Conservation (phyloP, 805 yeast genomes). For the Schizosaccharomyces cryophilus region DNA sequence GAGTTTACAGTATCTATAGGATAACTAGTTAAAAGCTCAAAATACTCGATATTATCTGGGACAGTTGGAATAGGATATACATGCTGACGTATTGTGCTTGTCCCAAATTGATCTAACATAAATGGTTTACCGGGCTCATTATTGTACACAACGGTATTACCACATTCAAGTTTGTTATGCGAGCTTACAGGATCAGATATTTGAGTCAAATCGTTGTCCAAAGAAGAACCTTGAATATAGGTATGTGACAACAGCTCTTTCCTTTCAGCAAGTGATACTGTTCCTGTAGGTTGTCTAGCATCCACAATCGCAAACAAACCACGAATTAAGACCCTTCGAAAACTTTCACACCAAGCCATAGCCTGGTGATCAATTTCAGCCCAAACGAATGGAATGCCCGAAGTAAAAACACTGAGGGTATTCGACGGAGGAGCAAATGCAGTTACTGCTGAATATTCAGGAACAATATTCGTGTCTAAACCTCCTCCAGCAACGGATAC, state of each 20-base stretch:
- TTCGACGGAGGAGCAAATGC: slow-evolving; percentile 46
- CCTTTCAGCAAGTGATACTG: slow-evolving; percentile 28
- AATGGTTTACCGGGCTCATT: background rate
- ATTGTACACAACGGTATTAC: background rate
- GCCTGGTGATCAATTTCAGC: slow-evolving; percentile 86
- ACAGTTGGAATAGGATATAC: background rate
- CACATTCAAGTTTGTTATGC: background rate
- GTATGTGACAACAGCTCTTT: slow-evolving; percentile 26
- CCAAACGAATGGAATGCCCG: slow-evolving; percentile 81
- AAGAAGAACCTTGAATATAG: background rate
- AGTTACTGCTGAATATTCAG: slow-evolving; percentile 61
- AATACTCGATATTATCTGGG: background rate
- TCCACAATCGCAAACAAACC: slow-evolving; percentile 39
- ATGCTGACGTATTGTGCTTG: background rate
- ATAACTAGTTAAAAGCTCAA: background rate
- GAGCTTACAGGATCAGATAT: background rate
- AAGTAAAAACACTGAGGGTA: slow-evolving; percentile 63
- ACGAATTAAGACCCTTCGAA: slow-evolving; percentile 37
- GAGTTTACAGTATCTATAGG: background rate
- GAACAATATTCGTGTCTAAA: slow-evolving; percentile 55
- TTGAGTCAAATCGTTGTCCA: background rate
- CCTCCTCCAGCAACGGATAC: slow-evolving; percentile 80
- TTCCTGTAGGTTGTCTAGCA: slow-evolving; percentile 18
- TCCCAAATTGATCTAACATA: background rate
- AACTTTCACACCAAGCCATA: slow-evolving; percentile 86